These are phyloP conservation scores for Penicillium sp. DNA, from an alignment of 2,329 filamentous ascomycete species.

Conservation along the genomic window DNA sequence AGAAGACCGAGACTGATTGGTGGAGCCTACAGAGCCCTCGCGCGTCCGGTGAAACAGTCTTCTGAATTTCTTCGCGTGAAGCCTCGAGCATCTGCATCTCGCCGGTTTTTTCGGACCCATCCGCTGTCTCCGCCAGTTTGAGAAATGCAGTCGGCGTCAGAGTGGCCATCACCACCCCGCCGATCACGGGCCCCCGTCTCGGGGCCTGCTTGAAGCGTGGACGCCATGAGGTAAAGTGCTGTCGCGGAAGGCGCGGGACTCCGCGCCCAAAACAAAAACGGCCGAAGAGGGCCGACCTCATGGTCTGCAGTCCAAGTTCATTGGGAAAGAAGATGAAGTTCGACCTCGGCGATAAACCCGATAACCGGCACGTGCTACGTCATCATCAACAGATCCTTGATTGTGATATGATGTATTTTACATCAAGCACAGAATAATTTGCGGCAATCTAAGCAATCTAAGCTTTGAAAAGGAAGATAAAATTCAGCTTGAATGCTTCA, in stretches of 20 bases:
- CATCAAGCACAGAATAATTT: no score
- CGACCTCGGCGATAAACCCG: constrained; percentile 4
- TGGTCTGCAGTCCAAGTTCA: constrained; percentile 29
- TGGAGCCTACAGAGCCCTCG: constrained; percentile 54
- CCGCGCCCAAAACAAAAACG: constrained; percentile 47
- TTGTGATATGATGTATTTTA: not conserved
- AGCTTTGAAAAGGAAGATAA: no score
- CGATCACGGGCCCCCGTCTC: constrained; percentile 22
- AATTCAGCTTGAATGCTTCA: no score
- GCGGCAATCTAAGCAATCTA: no score
- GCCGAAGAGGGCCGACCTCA: constrained; percentile 48
- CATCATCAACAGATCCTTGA: constrained; percentile 10
- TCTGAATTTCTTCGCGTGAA: constrained; percentile 70
- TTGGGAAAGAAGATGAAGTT: constrained; percentile 6
- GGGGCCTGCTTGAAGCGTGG: constrained; percentile 14
- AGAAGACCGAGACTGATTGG: constrained; percentile 57
- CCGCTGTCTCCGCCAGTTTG: constrained; percentile 49
- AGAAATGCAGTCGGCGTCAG: constrained; percentile 57
- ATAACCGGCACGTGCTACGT: constrained; percentile 22
- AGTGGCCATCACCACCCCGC: constrained; percentile 37
- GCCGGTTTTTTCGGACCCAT: constrained; percentile 56
- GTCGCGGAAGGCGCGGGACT: constrained; percentile 31
- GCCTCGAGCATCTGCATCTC: constrained; percentile 82
- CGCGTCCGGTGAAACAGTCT: constrained; percentile 59
- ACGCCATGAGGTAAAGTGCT: constrained; percentile 27